Evolutionary conservation across 2,329 filamentous ascomycete species (phyloP), one percentile per base, ranked within the genome.

Genomic region (Grosmannia penicillata): DNA sequence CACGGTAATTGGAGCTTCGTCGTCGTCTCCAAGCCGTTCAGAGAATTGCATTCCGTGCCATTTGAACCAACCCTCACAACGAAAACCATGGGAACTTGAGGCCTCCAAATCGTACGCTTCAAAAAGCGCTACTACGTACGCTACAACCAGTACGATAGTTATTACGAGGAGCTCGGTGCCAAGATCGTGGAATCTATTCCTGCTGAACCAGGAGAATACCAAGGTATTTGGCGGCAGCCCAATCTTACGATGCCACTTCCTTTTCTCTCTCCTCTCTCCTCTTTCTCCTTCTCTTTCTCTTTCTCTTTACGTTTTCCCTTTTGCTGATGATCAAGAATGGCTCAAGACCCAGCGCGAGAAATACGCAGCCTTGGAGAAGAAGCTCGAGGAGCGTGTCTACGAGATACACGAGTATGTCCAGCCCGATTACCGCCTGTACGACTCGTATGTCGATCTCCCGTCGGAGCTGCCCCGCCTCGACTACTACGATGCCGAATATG

Each of bases 61-160:
- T n/a, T n/a, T n/a, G n/a, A n/a, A n/a, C n/a, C n/a, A n/a, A n/a
- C n/a, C n/a, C n/a, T n/a, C n/a, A n/a, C n/a, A n/a, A n/a, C n/a
- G n/a, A n/a, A n/a, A n/a, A 27, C 15, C 9, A 36, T 36, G 34
- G 34, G 24, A 14, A 24, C 18, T 11, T 14, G 34, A 6, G 29
- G 32, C 13, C 36, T 39, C 1, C 11, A 33, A 2, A 17, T 39
- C 11, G 18, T 39, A 8, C 27, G 40, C 24, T 33, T 28, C 15
- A 27, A 31, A 8, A 14, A n/a, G 8, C 36, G 40, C 18, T 42
- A 42, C 24, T 39, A 38, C 24, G n/a, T 39, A 4, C 22, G 9
- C 18, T 21, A 42, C 19, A 11, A 29, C 19, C n/a, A 7, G 5
- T n/a, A 21, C 15, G 15, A 30, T 27, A 31, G 27, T 17, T 27